phyloP scores from a whole-genome alignment of 768 basidiomycete species.

The Paxillus ammoniavirescens region DNA sequence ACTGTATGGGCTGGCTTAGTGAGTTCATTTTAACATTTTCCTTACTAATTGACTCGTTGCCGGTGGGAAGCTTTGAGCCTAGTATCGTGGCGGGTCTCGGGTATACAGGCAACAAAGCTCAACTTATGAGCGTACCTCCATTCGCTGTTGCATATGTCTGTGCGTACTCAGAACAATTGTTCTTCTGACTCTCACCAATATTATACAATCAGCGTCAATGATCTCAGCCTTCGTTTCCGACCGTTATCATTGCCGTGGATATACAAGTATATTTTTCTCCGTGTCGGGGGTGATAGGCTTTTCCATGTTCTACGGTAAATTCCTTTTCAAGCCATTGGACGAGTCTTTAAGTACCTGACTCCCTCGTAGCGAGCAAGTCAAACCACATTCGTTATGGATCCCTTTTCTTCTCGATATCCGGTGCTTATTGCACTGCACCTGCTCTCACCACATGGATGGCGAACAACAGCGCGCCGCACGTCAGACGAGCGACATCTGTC shows the following conservation, averaged over 20 bases:
- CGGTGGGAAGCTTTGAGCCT: conserved; percentile 58
- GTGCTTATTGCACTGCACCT: conserved; percentile 53
- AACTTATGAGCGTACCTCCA: conserved; percentile 63
- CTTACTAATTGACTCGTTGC: conserved; percentile 35
- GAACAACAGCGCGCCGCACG: conserved; percentile 58
- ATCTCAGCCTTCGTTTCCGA: conserved; percentile 51
- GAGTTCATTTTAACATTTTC: conserved; percentile 21
- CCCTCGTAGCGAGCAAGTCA: conserved; percentile 26
- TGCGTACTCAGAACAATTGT: conserved; percentile 23
- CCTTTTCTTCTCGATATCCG: conserved; percentile 53
- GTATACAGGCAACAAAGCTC: conserved; percentile 50
- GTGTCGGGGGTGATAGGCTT: conserved; percentile 49
- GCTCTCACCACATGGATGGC: conserved; percentile 57
- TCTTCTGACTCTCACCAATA: not conserved
- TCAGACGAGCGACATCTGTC: conserved; percentile 55
- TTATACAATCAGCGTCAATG: conserved; percentile 32
- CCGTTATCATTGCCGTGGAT: conserved; percentile 48
- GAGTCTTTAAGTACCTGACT: not conserved
- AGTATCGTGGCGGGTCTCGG: conserved; percentile 67
- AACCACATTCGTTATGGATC: conserved; percentile 48
- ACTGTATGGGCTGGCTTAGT: conserved; percentile 22
- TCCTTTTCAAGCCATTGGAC: not conserved
- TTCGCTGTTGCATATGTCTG: conserved; percentile 50
- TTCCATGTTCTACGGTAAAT: conserved; percentile 52
- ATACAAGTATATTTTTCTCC: conserved; percentile 43